phyloP scores from a whole-genome alignment of 306 rosid species.

The Vigna mungo region DNA sequence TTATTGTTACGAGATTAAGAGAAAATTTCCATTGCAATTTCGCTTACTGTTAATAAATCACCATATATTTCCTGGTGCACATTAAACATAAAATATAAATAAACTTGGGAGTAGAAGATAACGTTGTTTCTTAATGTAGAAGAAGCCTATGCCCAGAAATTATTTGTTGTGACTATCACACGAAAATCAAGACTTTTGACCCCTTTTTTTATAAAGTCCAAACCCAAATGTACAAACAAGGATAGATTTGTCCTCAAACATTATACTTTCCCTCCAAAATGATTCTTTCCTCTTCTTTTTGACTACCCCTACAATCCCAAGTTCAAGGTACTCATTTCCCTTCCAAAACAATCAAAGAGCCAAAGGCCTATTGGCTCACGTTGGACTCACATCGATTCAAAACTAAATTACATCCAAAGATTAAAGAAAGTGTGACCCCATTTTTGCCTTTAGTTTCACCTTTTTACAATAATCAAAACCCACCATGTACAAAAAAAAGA shows the following conservation, averaged over 20 bases:
- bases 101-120: slow-evolving; percentile 36
- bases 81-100: slow-evolving; percentile 28
- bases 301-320: slow-evolving; percentile 48
- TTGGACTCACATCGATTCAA: slow-evolving; percentile 55
- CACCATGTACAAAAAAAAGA: slow-evolving; percentile 51
- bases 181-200: slow-evolving; percentile 40
- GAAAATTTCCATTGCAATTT: too few species aligned
- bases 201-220: slow-evolving; percentile 42
- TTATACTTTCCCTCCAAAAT: slow-evolving; percentile 51
- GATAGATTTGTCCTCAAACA: slow-evolving; percentile 46
- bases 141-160: slow-evolving; percentile 22
- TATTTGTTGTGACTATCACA: slow-evolving; percentile 31
- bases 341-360: slow-evolving; percentile 47
- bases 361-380: slow-evolving; percentile 54
- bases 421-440: slow-evolving; percentile 45
- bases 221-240: slow-evolving; percentile 51
- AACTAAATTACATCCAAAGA: slow-evolving; percentile 35
- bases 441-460: slow-evolving; percentile 58
- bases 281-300: slow-evolving; percentile 54
- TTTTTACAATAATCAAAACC: slow-evolving; percentile 60
- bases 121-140: neutral
- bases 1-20: neutral
- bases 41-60: neutral
- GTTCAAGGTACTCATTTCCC: slow-evolving; percentile 75
- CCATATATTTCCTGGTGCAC: slow-evolving; percentile 27